Evolutionary conservation across 1,139 yeast genomes (phyloP), one percentile per base, ranked within the genome.

Genomic region (Wickerhamomyces sp.): DNA sequence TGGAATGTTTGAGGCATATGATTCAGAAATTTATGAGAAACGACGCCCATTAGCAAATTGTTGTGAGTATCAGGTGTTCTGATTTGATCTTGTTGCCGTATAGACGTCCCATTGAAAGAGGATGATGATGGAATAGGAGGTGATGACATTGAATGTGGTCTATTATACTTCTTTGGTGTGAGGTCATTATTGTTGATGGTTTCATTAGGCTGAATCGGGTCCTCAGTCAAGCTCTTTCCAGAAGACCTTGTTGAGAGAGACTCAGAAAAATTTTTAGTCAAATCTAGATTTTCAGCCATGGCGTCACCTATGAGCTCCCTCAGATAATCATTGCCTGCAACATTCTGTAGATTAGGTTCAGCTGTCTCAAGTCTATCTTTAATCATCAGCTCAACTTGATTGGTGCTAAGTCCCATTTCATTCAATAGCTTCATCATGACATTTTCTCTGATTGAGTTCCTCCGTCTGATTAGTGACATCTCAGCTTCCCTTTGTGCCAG

Each of bases 401-500:
- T 57, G 10, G 69, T 60, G 1, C 78, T 63, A 30, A 76, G 62
- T 27, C 79, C 80, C 47, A 69, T 70, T 46, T 73, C 75, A 35
- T 64, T 66, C 45, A 76, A 64, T 50, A 78, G 51, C 41, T 64
- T 64, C 31, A 67, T 59, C 45, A 78, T 62, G 46, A 65, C 69
- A 40, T 74, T 72, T 53, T 77, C 81, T 9, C 76, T 59, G 32
- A 63, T 63, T 45, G 75, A 74, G 46, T 66, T 65, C 44, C 67
- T 69, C 48, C 70, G 67, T 23, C 76, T 64, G 34, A 71, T 53
- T 34, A 73, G 53, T 4, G 71, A 63, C 40, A 76, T 62, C 51
- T 76, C 79, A 3, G 74, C 66, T 48, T 78, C 81, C 39, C 77
- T 68, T 36, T 67, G 65, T 1, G 79, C 75, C 46, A 78, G 57